These are phyloP conservation scores for Fusarium illudens DNA, from an alignment of 2,329 filamentous ascomycete species.

Conservation along the genomic window DNA sequence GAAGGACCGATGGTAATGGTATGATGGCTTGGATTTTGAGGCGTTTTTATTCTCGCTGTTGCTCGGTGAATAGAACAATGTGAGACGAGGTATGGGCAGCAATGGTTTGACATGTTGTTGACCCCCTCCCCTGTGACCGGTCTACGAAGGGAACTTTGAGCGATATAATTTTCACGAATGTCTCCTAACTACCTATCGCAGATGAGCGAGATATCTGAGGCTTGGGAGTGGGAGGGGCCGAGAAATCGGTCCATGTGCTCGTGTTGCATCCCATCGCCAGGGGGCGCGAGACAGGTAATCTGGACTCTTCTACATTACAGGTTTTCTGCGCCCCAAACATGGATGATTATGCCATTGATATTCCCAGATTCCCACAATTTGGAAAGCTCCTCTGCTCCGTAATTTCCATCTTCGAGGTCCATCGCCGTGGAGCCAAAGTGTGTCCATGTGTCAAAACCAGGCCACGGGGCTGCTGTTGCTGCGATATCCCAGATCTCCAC, in stretches of 20 bases:
- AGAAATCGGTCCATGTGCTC: conserved; percentile 25
- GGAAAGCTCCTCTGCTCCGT: conserved; percentile 7
- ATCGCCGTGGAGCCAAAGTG: conserved; percentile 4
- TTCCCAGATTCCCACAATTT: conserved; percentile 15
- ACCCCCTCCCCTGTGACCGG: neutral
- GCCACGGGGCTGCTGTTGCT: neutral
- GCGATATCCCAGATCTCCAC: neutral
- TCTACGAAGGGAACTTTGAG: conserved; percentile 1
- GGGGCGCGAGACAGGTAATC: neutral
- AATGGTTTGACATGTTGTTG: neutral
- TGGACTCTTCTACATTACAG: conserved; percentile 2
- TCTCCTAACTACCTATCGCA: too few species aligned
- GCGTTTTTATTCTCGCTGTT: neutral
- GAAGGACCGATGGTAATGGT: conserved; percentile 12
- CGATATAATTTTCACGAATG: conserved; percentile 11
- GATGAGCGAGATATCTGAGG: conserved; percentile 1
- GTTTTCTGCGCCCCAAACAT: too few species aligned
- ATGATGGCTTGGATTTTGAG: conserved; percentile 7
- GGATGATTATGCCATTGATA: conserved; percentile 3
- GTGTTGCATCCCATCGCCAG: neutral
- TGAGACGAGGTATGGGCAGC: neutral
- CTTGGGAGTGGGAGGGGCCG: conserved; percentile 2
- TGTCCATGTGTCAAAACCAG: conserved; percentile 16
- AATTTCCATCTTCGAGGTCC: conserved; percentile 4
- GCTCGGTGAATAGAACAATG: neutral